Evolutionary conservation across 2,329 filamentous ascomycete genomes (phyloP).

Genomic region (Microsporum audouinii): DNA sequence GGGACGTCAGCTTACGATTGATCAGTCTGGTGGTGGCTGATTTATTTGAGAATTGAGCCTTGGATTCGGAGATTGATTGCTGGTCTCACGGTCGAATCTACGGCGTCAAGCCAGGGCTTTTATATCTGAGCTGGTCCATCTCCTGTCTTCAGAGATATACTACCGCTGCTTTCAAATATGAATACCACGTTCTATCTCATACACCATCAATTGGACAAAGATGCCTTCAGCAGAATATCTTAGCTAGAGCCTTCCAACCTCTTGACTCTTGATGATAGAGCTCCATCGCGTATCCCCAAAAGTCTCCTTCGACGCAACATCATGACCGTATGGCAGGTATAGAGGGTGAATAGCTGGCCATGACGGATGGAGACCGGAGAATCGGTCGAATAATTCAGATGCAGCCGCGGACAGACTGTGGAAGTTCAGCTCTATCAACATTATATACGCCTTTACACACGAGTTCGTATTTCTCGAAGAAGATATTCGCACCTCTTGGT

Average conservation of each 20-base stretch:
- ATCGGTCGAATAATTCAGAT: not conserved
- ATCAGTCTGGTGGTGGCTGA: not conserved
- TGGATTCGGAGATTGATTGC: not conserved
- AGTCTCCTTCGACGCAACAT: not conserved
- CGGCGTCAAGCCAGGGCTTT: not conserved
- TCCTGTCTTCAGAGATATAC: not conserved
- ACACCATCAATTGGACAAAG: not conserved
- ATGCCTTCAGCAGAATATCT: not conserved
- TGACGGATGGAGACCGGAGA: not conserved
- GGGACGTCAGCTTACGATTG: not conserved
- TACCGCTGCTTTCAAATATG: not conserved
- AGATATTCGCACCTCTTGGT: not conserved
- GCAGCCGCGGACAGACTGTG: not conserved
- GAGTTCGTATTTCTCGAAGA: not conserved
- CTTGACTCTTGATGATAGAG: not conserved
- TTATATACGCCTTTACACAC: not conserved
- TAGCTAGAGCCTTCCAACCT: not conserved
- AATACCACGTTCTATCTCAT: not conserved
- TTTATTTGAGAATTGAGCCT: not conserved
- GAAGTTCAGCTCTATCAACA: not conserved
- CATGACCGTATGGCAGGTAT: not conserved
- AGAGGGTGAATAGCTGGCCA: not conserved
- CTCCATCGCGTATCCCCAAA: not conserved
- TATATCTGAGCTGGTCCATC: not conserved
- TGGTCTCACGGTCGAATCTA: not conserved